These are phyloP conservation scores for Fomitopsis palustris DNA, from an alignment of 1,284 basidiomycete species.

Conservation along the genomic window DNA sequence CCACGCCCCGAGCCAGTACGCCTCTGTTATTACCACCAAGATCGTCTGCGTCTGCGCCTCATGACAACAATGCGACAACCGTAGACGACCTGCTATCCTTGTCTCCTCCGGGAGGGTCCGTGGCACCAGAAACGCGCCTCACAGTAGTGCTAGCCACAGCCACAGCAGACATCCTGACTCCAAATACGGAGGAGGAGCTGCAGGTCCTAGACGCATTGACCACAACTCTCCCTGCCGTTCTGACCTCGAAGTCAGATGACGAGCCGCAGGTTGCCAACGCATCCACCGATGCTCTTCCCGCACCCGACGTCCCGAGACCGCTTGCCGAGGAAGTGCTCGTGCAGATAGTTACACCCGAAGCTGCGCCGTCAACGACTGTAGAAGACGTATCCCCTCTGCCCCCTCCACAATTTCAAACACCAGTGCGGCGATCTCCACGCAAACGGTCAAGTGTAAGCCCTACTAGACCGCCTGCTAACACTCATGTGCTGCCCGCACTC, in stretches of 20 bases:
- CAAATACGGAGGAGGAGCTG: constrained; percentile 18
- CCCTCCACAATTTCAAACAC: constrained; percentile 6
- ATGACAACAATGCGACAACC: constrained; percentile 10
- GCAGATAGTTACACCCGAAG: not conserved
- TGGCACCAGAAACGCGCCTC: not conserved
- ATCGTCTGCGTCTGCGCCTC: not conserved
- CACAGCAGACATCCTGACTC: constrained; percentile 2
- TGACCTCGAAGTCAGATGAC: constrained; percentile 13
- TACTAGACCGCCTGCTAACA: not conserved
- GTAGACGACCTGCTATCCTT: constrained; percentile 40
- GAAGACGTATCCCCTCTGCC: not conserved
- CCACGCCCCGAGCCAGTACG: constrained; percentile 5
- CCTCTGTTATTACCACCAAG: not conserved
- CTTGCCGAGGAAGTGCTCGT: not conserved
- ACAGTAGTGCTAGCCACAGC: not conserved
- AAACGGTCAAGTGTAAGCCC: constrained; percentile 6
- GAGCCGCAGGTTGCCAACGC: constrained; percentile 17
- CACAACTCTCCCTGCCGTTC: no score
- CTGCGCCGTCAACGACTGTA: not conserved
- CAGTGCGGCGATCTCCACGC: constrained; percentile 17
- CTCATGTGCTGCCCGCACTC: not conserved
- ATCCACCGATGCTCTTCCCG: constrained; percentile 6
- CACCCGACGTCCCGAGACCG: not conserved
- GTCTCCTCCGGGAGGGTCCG: constrained; percentile 28
- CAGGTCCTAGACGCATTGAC: constrained; percentile 15